Conservation (phyloP, 2,329 filamentous ascomycete species). For the Monilinia polystroma region DNA sequence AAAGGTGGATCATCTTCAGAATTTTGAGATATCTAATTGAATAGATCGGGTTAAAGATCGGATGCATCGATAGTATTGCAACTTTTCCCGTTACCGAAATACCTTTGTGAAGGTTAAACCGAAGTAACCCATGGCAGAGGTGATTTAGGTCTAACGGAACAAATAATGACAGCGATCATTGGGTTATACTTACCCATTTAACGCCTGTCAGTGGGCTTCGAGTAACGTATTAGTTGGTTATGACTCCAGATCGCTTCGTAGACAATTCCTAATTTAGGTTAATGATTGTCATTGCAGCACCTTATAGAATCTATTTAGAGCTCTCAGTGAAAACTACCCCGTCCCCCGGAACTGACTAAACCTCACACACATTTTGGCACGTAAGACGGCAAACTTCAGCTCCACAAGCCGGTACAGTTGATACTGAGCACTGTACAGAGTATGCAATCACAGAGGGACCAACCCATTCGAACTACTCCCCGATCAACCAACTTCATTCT, state of each 20-base stretch:
- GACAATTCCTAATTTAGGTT: background rate
- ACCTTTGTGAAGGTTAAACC: conserved; percentile 4
- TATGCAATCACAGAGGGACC: conserved; percentile 8
- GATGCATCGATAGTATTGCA: conserved; percentile 15
- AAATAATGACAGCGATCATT: conserved; percentile 17
- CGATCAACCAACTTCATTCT: conserved; percentile 9
- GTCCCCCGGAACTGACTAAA: background rate
- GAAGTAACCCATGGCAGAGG: background rate
- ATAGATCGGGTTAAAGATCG: conserved; percentile 18
- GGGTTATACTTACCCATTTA: conserved; percentile 18
- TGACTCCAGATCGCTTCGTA: conserved; percentile 10
- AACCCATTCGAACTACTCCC: background rate
- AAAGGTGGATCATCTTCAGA: conserved; percentile 26
- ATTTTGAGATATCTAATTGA: conserved; percentile 14
- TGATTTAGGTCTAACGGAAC: background rate
- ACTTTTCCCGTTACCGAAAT: conserved; percentile 15
- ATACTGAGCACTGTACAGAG: conserved; percentile 7
- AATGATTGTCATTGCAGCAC: conserved; percentile 15
- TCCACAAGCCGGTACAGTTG: conserved; percentile 17
- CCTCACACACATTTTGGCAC: conserved; percentile 4
- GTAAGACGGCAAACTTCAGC: conserved; percentile 4
- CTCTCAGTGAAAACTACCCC: conserved; percentile 4
- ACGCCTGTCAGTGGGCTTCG: background rate
- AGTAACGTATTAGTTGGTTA: background rate
- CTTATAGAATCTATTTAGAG: conserved; percentile 14